Evolutionary conservation across 495 filamentous ascomycete species (phyloP), one percentile per base, ranked within the genome.

Genomic region (Pseudoneurospora amorphoporcata): DNA sequence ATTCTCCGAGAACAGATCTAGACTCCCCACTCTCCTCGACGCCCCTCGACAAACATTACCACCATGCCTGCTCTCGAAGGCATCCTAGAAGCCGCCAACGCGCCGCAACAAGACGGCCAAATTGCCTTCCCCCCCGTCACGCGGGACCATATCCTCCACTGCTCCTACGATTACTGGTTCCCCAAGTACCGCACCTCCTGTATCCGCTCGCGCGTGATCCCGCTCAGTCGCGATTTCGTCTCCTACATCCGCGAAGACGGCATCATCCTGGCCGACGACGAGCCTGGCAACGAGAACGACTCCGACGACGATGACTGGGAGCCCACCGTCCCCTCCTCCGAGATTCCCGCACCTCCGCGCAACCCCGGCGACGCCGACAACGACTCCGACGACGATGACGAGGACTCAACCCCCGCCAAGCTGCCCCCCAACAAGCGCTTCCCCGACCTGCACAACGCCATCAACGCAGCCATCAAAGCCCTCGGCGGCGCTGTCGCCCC

Each of bases 121-220:
- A 87, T 92, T 38, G 91, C 88, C 43, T 98, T 98, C 76, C 91
- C 92, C 16, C 93, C 93, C 3, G 86, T 97, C 58, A 92, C 89
- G 6, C 88, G 90, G 76, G 87, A 90, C 37, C 95, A 99, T 77
- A 96, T 99, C 76, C 82, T 97, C 42, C 89, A 98, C 80, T 99
- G 95, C 83, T 95, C 95, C 43, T 98, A 94, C 80, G 91, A 97
- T 81, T 87, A 86, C 72, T 99, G 95, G 95, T 91, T 97, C 75
- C 86, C 91, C 71, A 89, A 88, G 89, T 98, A 97, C 80, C 94
- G 94, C 68, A 81, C 88, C 8, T 84, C 92, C 37, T 92, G 92
- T 14, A 94, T 95, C 38, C 95, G 94, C 82, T 92, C 94, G 4
- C 89, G 92, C 19, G 86, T 93, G 43, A 92, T 98, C 41, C 92